These are phyloP conservation scores for Chrysopogon serrulatus DNA, from an alignment of 176 grass and related monocot genomes.

Conservation along the genomic window DNA sequence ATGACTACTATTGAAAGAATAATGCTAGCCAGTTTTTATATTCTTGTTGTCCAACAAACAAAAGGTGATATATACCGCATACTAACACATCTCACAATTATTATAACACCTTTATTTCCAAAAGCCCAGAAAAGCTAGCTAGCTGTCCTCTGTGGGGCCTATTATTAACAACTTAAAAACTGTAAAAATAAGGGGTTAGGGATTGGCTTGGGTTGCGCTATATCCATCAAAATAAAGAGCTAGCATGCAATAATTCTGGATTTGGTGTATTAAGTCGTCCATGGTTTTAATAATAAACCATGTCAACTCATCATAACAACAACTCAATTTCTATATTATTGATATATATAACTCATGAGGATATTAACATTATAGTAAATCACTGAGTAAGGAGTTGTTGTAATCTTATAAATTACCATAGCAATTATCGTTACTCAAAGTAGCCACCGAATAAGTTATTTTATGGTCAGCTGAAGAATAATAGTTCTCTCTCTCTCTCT, in stretches of 20 bases:
- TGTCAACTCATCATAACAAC: neutral
- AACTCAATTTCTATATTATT: too few relatives aligned
- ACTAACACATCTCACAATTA: neutral
- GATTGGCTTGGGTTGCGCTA: neutral
- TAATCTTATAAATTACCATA: too few relatives aligned
- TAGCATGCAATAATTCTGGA: neutral
- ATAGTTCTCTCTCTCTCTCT: too few relatives aligned
- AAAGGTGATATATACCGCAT: neutral
- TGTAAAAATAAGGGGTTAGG: neutral
- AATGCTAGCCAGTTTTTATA: too few relatives aligned
- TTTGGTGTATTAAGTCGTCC: neutral
- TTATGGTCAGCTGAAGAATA: too few relatives aligned
- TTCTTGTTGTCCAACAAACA: neutral
- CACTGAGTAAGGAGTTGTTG: too few relatives aligned
- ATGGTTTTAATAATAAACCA: neutral
- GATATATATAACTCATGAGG: too few relatives aligned
- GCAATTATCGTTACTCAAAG: too few relatives aligned
- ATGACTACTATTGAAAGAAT: conserved; percentile 11
- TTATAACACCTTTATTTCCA: neutral
- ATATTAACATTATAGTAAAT: too few relatives aligned
- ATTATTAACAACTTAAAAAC: neutral
- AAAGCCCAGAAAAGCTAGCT: neutral
- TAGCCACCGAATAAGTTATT: too few relatives aligned
- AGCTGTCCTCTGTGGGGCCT: neutral
- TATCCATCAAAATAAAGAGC: neutral